phyloP scores from a whole-genome alignment of 805 yeast genomes.

The Blastobotrys americana region DNA sequence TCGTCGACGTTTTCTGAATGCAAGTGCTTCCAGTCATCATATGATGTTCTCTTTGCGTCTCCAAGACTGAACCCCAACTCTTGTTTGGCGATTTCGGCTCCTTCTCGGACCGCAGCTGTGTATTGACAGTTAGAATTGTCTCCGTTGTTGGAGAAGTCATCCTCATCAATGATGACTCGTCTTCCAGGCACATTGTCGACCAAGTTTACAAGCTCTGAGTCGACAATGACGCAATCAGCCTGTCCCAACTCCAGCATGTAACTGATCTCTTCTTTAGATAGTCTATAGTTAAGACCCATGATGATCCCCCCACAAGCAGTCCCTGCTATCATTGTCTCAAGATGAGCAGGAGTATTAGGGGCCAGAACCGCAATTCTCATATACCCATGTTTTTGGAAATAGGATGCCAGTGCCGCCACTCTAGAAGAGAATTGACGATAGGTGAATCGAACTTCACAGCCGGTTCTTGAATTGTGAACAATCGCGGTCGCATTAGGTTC shows the following conservation, averaged over 20 bases:
- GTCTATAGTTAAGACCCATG: constrained; percentile 31
- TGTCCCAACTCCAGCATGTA: constrained; percentile 26
- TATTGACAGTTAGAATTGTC: constrained; percentile 12
- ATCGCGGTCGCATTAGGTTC: constrained; percentile 32
- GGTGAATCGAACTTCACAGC: constrained; percentile 17
- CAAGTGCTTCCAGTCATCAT: constrained; percentile 20
- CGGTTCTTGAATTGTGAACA: constrained; percentile 24
- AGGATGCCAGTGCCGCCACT: constrained; percentile 27
- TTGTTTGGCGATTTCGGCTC: background rate
- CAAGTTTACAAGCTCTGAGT: constrained; percentile 24
- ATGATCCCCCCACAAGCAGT: constrained; percentile 30
- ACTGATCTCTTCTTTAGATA: constrained; percentile 26
- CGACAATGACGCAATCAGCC: constrained; percentile 27
- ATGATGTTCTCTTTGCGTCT: constrained; percentile 1
- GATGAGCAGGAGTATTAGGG: constrained; percentile 33
- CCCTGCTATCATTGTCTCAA: constrained; percentile 30
- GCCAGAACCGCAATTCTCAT: constrained; percentile 28
- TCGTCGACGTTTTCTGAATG: constrained; percentile 21
- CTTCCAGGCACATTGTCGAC: constrained; percentile 10
- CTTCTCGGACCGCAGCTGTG: constrained; percentile 8
- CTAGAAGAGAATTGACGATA: constrained; percentile 27
- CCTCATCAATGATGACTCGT: constrained; percentile 17
- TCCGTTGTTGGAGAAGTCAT: constrained; percentile 9
- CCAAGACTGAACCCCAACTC: constrained; percentile 18
- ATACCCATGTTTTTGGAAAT: constrained; percentile 20